These are phyloP conservation scores for Leccinum longicurvipes DNA, from an alignment of 768 basidiomycete genomes.

Conservation along the genomic window DNA sequence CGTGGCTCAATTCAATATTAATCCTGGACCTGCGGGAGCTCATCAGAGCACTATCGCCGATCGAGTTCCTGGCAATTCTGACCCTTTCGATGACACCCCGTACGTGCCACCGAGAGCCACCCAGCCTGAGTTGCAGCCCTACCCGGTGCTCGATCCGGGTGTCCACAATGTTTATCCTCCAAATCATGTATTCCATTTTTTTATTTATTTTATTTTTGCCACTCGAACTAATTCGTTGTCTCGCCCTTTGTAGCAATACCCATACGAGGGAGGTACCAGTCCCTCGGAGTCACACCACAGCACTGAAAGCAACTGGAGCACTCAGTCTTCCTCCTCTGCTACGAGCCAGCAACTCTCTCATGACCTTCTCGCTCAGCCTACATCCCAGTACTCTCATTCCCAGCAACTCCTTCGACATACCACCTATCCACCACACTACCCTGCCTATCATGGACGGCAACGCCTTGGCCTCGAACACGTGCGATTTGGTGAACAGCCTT, in stretches of 20 bases:
- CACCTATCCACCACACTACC: constrained; percentile 16
- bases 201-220: background rate
- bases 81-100: constrained; percentile 27
- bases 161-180: constrained; percentile 5
- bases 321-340: constrained; percentile 22
- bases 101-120: constrained; percentile 28
- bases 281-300: constrained; percentile 26
- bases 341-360: constrained; percentile 15
- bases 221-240: background rate
- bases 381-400: constrained; percentile 7
- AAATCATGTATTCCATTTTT: constrained; percentile 10
- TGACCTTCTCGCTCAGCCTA: constrained; percentile 4
- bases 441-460: constrained; percentile 22
- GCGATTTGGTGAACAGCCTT: constrained; percentile 14
- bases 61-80: constrained; percentile 12
- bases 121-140: constrained; percentile 18
- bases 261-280: constrained; percentile 19
- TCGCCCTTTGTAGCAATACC: constrained; percentile 12
- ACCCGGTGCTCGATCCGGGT: constrained; percentile 15
- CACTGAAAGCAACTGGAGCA: constrained; percentile 27
- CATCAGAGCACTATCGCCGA: constrained; percentile 13
- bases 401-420: background rate
- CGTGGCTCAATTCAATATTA: constrained; percentile 9
- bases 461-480: constrained; percentile 23
- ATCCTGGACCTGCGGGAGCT: background rate